Conservation (phyloP, 306 rosid species). For the Crotalaria pallida region DNA sequence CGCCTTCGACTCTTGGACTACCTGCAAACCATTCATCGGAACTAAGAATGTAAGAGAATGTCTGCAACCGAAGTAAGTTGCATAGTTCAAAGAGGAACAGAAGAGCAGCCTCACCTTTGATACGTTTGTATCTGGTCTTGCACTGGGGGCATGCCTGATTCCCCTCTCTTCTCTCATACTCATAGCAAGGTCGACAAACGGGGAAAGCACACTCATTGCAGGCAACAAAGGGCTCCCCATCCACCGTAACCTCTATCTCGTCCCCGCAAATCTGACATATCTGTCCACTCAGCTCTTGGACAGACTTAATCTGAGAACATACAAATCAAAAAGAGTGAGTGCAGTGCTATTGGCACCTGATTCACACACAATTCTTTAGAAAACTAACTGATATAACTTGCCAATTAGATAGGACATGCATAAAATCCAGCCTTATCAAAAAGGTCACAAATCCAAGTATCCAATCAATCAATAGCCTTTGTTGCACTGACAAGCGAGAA, state of each 20-base stretch:
- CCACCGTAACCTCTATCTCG: conserved; percentile 68
- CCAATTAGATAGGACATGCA: not conserved
- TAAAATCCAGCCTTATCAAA: not conserved
- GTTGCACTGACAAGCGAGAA: not conserved
- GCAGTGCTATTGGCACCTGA: conserved; percentile 6
- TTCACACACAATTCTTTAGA: not conserved
- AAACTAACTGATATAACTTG: not conserved
- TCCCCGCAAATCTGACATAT: conserved; percentile 84
- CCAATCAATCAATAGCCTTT: not conserved
- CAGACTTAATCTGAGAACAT: conserved; percentile 62
- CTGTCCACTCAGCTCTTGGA: conserved; percentile 77
- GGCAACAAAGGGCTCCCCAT: conserved; percentile 90
- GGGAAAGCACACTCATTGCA: conserved; percentile 97
- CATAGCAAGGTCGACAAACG: conserved; percentile 81
- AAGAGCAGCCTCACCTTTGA: conserved; percentile 58
- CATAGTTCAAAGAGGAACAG: conserved; percentile 3
- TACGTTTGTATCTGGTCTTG: conserved; percentile 81
- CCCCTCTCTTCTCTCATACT: conserved; percentile 83
- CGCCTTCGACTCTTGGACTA: conserved; percentile 88
- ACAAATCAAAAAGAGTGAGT: not conserved
- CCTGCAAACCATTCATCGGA: conserved; percentile 48
- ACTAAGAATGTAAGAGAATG: not conserved
- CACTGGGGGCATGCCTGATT: conserved; percentile 93
- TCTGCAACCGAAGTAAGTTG: not conserved
- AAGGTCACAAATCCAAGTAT: conserved; percentile 10